Percentiles rank a stretch among this genome's conserved stretches.
Conservation (phyloP, 75 land plant species). For the Selaginella tamariscina region DNA sequence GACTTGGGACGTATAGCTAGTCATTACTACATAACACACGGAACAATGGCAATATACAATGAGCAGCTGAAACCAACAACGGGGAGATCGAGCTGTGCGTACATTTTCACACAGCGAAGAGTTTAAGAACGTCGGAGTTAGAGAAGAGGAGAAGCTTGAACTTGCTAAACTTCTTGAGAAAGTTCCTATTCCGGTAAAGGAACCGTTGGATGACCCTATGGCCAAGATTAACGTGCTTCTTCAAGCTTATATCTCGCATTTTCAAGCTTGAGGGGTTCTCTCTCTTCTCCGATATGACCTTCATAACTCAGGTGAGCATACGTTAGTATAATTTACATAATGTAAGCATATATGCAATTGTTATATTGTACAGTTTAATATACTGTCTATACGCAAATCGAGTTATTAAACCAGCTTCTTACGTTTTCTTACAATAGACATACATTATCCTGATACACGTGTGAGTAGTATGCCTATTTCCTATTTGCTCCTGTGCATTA, state of each 20-base stretch:
- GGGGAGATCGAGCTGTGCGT: conserved; percentile 91
- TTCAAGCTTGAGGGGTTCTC: conserved; percentile 91
- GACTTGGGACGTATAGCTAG: conserved; percentile 93
- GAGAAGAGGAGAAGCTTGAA: conserved; percentile 93
- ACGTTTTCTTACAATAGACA: too few relatives aligned
- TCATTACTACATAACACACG: conserved; percentile 84
- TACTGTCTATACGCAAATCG: too few relatives aligned
- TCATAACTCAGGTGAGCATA: conserved; percentile 56
- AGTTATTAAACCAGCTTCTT: too few relatives aligned
- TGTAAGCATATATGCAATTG: too few relatives aligned
- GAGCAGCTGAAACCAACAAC: conserved; percentile 91
- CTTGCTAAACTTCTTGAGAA: conserved; percentile 85
- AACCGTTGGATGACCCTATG: conserved; percentile 82
- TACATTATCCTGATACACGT: too few relatives aligned
- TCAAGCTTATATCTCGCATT: conserved; percentile 72
- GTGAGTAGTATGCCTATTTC: too few relatives aligned
- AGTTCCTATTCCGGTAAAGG: conserved; percentile 86
- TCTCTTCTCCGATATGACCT: conserved; percentile 85
- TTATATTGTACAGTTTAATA: too few relatives aligned
- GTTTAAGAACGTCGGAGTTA: conserved; percentile 81
- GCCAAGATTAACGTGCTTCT: conserved; percentile 87
- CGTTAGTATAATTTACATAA: not conserved
- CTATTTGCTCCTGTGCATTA: too few relatives aligned
- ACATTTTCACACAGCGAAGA: conserved; percentile 90
- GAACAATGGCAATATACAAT: conserved; percentile 80